Evolutionary conservation across 2,329 filamentous ascomycete species (phyloP).

Genomic region (Parastagonospora avenae): DNA sequence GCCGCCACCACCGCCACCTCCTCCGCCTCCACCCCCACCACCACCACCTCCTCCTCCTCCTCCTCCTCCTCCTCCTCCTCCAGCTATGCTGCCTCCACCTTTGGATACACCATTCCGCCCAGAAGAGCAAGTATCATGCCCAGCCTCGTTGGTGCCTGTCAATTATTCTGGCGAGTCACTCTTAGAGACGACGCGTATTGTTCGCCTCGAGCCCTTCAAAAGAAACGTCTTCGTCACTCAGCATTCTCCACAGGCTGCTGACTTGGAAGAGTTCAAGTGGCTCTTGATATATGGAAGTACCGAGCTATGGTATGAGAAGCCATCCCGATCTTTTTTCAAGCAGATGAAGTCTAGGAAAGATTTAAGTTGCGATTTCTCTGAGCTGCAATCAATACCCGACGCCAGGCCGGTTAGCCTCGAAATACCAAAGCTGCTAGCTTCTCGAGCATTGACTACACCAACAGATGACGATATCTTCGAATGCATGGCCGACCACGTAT

Average conservation of each 20-base stretch:
- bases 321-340: conserved; percentile 14
- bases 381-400: conserved; percentile 16
- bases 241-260: conserved; percentile 26
- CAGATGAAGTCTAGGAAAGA: conserved; percentile 10
- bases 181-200: conserved; percentile 15
- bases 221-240: conserved; percentile 30
- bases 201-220: conserved; percentile 29
- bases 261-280: conserved; percentile 39
- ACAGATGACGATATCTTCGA: conserved; percentile 36
- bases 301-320: conserved; percentile 40
- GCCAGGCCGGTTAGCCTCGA: conserved; percentile 26
- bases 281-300: conserved; percentile 29
- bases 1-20: too few species aligned
- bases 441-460: conserved; percentile 34
- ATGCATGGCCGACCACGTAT: conserved; percentile 22
- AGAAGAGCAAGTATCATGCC: conserved; percentile 12
- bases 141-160: conserved; percentile 23
- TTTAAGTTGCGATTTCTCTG: conserved; percentile 12
- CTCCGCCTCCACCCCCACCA: background rate
- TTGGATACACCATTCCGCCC: conserved; percentile 1
- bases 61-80: conserved; percentile 20
- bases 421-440: conserved; percentile 36
- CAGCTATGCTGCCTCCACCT: conserved; percentile 15
- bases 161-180: conserved; percentile 26
- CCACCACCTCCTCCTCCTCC: conserved; percentile 8